Percentiles rank a stretch among this genome's conserved stretches.
phyloP scores from a whole-genome alignment of 1,284 basidiomycete genomes.

The Leccinum solheimii region DNA sequence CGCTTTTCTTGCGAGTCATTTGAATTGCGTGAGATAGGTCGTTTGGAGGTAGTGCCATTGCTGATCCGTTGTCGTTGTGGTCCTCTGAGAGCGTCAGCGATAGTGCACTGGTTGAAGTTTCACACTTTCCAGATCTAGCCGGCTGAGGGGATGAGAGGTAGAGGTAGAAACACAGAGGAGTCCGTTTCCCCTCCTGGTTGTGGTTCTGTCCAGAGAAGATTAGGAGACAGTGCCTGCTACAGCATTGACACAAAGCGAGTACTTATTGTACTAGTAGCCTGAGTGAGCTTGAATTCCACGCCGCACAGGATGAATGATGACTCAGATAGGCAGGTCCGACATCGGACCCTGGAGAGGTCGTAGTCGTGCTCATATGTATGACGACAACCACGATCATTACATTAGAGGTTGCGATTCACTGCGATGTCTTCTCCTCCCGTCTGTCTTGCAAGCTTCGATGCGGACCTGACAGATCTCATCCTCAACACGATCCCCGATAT shows the following conservation, averaged over 20 bases:
- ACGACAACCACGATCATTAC: not conserved
- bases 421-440: not conserved
- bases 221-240: no score
- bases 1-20: not conserved
- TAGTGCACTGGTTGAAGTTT: no score
- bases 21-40: not conserved
- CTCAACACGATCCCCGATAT: constrained; percentile 34
- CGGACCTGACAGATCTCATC: constrained; percentile 36
- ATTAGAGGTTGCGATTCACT: not conserved
- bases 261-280: not conserved
- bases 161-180: no score
- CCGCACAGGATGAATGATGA: no score
- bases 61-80: not conserved
- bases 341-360: no score
- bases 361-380: not conserved
- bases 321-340: no score
- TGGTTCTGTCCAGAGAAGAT: not conserved
- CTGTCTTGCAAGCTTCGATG: constrained; percentile 1
- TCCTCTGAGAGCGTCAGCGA: no score
- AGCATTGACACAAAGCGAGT: not conserved
- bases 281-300: no score
- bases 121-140: not conserved
- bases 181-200: no score
- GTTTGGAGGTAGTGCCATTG: not conserved
- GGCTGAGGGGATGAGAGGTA: not conserved